Evolutionary conservation across 345 rosid genomes (phyloP).

Genomic region (Toxicodendron radicans): DNA sequence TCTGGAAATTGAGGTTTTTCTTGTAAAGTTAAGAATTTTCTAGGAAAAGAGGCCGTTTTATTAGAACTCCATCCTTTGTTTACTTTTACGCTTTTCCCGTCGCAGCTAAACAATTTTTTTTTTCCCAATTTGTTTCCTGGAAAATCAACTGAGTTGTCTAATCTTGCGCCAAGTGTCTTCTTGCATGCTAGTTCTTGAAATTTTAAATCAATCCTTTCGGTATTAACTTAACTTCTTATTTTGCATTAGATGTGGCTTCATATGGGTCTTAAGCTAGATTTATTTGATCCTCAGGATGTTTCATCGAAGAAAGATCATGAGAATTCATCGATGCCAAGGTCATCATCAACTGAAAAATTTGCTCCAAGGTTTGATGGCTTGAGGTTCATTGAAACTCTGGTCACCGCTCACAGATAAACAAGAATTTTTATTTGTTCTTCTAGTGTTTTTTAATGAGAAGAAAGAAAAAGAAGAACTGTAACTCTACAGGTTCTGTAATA

Average conservation of each 20-base stretch:
- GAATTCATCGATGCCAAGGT: slow-evolving; percentile 25
- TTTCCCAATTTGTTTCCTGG: background rate
- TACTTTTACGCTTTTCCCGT: background rate
- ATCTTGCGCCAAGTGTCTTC: background rate
- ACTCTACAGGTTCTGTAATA: slow-evolving; percentile 7
- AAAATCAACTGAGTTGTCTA: background rate
- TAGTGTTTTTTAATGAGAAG: background rate
- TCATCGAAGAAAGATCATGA: slow-evolving; percentile 32
- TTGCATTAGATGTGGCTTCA: background rate
- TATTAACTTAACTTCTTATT: background rate
- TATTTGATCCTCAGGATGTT: slow-evolving; percentile 26
- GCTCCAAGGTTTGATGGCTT: slow-evolving; percentile 84
- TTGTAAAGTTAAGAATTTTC: background rate
- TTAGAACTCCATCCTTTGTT: background rate
- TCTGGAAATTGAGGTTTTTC: background rate
- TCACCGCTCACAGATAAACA: slow-evolving; percentile 78
- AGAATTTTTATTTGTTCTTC: background rate
- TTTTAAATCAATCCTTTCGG: background rate
- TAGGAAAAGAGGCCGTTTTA: background rate
- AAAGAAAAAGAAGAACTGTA: slow-evolving; percentile 9
- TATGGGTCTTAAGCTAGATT: background rate
- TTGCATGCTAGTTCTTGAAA: background rate
- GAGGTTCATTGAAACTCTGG: slow-evolving; percentile 85
- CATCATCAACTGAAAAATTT: slow-evolving; percentile 53
- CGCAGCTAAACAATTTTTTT: background rate